phyloP scores from a whole-genome alignment of 192 early-diverging fungal species.

The Obelidium mucronatum region DNA sequence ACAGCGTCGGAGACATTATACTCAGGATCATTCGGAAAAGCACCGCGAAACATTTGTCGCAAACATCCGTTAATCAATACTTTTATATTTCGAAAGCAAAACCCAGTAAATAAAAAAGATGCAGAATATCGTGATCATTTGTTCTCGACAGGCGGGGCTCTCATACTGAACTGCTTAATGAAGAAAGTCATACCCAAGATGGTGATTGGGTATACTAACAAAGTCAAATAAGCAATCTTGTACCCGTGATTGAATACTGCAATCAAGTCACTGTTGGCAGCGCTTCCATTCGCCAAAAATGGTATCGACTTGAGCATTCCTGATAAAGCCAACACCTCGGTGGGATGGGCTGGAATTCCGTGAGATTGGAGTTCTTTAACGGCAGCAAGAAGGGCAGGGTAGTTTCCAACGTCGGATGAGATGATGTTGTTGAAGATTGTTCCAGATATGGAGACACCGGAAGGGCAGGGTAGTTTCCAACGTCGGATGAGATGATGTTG shows the following conservation, averaged over 20 bases:
- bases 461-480: constrained; percentile 32
- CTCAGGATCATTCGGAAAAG: too few relatives aligned
- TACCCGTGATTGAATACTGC: neutral
- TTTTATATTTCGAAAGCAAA: too few relatives aligned
- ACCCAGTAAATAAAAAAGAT: too few relatives aligned
- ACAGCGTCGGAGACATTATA: too few relatives aligned
- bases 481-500: constrained; percentile 48
- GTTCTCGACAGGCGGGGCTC: neutral
- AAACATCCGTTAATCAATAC: too few relatives aligned
- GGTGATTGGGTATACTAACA: constrained; percentile 41
- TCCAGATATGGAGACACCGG: constrained; percentile 54
- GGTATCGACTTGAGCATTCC: neutral
- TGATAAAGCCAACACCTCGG: constrained; percentile 9
- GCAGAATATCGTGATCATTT: too few relatives aligned
- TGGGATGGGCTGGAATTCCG: constrained; percentile 10
- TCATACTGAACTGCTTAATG: constrained; percentile 41
- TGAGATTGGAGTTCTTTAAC: neutral
- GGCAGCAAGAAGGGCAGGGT: neutral
- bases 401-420: constrained; percentile 46
- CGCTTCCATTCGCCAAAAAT: neutral
- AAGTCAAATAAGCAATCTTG: constrained; percentile 26
- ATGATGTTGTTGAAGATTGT: constrained; percentile 63
- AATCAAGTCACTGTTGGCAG: constrained; percentile 9
- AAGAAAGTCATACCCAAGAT: constrained; percentile 46
- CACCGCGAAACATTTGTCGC: too few relatives aligned